Conservation (phyloP, 208 protist genomes). For the Crithidia bombi region DNA sequence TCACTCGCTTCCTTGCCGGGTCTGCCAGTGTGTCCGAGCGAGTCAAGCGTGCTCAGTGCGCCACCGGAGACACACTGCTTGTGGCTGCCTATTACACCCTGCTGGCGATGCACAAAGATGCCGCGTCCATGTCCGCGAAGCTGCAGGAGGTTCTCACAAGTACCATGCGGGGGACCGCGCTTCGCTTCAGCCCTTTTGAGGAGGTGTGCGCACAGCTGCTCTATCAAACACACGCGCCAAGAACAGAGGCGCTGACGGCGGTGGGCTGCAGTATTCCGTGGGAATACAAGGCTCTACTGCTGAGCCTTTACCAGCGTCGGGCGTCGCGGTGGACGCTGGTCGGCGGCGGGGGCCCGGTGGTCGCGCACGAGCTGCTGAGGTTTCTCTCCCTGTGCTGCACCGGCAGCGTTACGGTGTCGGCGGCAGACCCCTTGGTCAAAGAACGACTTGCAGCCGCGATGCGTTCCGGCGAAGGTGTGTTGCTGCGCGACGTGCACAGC, state of each 20-base stretch:
- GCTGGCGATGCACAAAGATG: conserved; percentile 39
- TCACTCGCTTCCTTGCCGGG: conserved; percentile 46
- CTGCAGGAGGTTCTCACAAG: conserved; percentile 23
- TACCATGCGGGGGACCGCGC: conserved; percentile 4
- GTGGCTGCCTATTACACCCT: conserved; percentile 68
- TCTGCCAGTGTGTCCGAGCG: conserved; percentile 31
- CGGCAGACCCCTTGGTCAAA: conserved; percentile 37
- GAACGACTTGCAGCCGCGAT: conserved; percentile 58
- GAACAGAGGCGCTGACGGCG: conserved; percentile 49
- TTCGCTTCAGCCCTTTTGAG: conserved; percentile 14
- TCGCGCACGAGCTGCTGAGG: conserved; percentile 52
- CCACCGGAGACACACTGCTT: conserved; percentile 66
- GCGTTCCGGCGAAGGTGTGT: conserved; percentile 59
- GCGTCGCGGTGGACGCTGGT: conserved; percentile 67
- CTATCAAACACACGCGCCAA: conserved; percentile 51
- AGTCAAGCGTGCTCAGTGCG: conserved; percentile 32
- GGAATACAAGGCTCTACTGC: conserved; percentile 31
- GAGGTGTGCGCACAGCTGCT: conserved; percentile 44
- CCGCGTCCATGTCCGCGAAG: conserved; percentile 1
- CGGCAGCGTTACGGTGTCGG: conserved; percentile 62
- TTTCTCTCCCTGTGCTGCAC: conserved; percentile 52
- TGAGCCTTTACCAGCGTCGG: conserved; percentile 46
- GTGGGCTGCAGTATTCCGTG: conserved; percentile 23
- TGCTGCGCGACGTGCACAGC: conserved; percentile 69
- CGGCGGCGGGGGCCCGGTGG: conserved; percentile 51